Percentiles rank a stretch among this genome's conserved stretches.
Conservation (phyloP, 768 basidiomycete genomes). For the Boletus pseudopeckii region DNA sequence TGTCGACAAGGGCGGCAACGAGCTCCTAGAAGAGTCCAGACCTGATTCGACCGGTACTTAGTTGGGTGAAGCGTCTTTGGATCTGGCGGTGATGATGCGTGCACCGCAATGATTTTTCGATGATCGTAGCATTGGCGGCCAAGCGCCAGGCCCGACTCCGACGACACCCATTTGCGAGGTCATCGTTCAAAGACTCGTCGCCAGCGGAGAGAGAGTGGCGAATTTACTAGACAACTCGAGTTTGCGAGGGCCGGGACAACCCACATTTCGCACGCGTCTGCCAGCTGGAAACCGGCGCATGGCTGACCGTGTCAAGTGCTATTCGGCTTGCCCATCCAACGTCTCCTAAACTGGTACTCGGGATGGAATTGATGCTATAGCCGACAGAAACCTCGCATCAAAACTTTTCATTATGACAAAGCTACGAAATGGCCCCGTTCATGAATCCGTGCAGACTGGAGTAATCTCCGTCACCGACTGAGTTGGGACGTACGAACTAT, state of each 20-base stretch:
- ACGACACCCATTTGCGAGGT: background rate
- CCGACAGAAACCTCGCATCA: background rate
- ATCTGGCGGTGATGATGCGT: background rate
- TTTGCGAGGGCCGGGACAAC: background rate
- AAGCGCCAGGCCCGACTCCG: background rate
- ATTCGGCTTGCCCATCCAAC: background rate
- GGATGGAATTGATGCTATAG: background rate
- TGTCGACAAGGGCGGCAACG: background rate
- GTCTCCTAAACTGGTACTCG: background rate
- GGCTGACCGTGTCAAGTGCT: no score
- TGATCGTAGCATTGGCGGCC: background rate
- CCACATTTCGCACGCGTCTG: no score
- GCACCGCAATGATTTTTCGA: background rate
- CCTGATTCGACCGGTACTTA: background rate
- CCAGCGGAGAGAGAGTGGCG: background rate
- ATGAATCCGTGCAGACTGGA: background rate
- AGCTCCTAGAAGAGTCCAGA: background rate
- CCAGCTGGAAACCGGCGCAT: no score
- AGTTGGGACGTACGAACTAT: background rate
- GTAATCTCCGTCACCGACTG: background rate
- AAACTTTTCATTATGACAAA: background rate
- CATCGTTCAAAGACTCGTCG: background rate
- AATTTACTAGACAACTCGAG: background rate
- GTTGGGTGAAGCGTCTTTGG: no score
- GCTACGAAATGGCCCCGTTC: no score